Percentiles rank a stretch among this genome's conserved stretches.
These are phyloP conservation scores for Irpex lacteus DNA, from an alignment of 1,284 basidiomycete genomes.

Conservation along the genomic window DNA sequence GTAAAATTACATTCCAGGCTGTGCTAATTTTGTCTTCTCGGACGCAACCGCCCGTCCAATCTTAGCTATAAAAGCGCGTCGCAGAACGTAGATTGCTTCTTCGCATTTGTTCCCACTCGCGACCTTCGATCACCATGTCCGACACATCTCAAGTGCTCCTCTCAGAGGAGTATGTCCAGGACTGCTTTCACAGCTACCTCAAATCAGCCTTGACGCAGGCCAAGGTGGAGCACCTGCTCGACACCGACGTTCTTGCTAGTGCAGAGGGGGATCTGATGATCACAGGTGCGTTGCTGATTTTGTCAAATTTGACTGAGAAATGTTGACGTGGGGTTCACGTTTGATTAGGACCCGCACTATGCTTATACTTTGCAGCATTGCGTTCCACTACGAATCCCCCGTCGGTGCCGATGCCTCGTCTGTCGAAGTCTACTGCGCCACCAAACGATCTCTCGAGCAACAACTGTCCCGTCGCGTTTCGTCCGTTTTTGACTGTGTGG, in stretches of 20 bases:
- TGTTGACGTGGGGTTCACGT: not conserved
- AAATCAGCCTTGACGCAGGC: slow-evolving; percentile 74
- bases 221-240: slow-evolving; percentile 68
- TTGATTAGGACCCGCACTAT: slow-evolving; percentile 57
- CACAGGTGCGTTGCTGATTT: slow-evolving; percentile 49
- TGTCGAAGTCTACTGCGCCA: slow-evolving; percentile 27
- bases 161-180: slow-evolving; percentile 62
- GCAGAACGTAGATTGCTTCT: not conserved
- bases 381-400: slow-evolving; percentile 61
- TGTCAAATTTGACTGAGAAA: not conserved
- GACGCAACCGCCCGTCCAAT: not conserved
- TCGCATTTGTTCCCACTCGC: not conserved
- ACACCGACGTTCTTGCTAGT: slow-evolving; percentile 65
- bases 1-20: not conserved
- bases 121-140: not conserved
- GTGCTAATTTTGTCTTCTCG: not conserved
- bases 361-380: slow-evolving; percentile 68
- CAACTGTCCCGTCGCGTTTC: slow-evolving; percentile 62
- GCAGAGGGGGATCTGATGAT: slow-evolving; percentile 81
- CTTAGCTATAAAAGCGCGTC: not conserved
- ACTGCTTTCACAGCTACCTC: slow-evolving; percentile 77
- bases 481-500: slow-evolving; percentile 72
- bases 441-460: slow-evolving; percentile 46
- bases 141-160: slow-evolving; percentile 27
- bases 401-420: slow-evolving; percentile 54